These are phyloP conservation scores for Carex sylvatica DNA, from an alignment of 202 grass and related monocot genomes.

Conservation along the genomic window DNA sequence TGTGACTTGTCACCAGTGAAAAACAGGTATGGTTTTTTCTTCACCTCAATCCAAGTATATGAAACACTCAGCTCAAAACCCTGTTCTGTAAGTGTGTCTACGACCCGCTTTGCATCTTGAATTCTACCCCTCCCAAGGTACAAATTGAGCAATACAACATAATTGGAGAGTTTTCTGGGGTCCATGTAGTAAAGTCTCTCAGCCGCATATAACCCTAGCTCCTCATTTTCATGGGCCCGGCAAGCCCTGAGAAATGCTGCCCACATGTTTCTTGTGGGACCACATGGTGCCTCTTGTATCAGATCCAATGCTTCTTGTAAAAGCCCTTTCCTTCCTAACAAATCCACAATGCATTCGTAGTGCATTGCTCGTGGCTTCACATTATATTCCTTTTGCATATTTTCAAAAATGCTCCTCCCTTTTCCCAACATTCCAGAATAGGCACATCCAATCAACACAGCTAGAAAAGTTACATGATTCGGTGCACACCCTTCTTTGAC, in stretches of 20 bases:
- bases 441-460: conserved; percentile 60
- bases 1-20: conserved; percentile 64
- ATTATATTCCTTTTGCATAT: conserved; percentile 47
- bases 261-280: conserved; percentile 73
- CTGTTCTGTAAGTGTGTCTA: conserved; percentile 47
- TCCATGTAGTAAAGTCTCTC: conserved; percentile 66
- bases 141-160: conserved; percentile 59
- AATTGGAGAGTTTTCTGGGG: conserved; percentile 69
- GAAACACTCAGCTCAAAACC: conserved; percentile 42
- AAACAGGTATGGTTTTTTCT: conserved; percentile 67
- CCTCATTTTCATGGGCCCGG: conserved; percentile 58
- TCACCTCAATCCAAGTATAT: conserved; percentile 82
- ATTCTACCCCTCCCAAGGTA: conserved; percentile 48
- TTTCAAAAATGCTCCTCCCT: conserved; percentile 65
- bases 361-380: conserved; percentile 79
- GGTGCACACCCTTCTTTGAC: conserved; percentile 54
- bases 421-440: conserved; percentile 66
- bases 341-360: conserved; percentile 78
- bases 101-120: conserved; percentile 43
- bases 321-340: conserved; percentile 73
- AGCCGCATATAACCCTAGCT: conserved; percentile 60
- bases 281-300: conserved; percentile 63
- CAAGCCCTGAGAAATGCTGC: conserved; percentile 72
- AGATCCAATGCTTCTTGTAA: conserved; percentile 77
- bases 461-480: conserved; percentile 77